Evolutionary conservation across 2,329 filamentous ascomycete genomes (phyloP).

Genomic region (Ceratocystis albifundus): DNA sequence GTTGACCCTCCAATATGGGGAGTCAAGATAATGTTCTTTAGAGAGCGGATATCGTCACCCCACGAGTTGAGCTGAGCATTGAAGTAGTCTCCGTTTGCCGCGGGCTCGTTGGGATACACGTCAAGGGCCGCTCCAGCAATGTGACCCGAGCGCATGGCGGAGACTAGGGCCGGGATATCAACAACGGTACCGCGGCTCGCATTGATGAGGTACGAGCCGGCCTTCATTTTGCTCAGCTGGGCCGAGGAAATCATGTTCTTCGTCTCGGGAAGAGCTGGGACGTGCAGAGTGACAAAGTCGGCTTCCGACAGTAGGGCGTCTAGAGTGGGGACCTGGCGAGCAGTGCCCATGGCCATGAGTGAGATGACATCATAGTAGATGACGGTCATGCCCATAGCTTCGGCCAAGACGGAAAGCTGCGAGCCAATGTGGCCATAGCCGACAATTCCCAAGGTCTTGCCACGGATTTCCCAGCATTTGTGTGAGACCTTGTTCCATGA

Average conservation of each 20-base stretch:
- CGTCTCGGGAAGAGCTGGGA: slow-evolving; percentile 86
- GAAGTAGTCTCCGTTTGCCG: slow-evolving; percentile 92
- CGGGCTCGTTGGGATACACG: slow-evolving; percentile 89
- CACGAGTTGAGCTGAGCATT: slow-evolving; percentile 70
- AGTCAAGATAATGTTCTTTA: slow-evolving; percentile 90
- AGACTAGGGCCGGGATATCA: slow-evolving; percentile 82
- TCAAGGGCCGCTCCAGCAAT: slow-evolving; percentile 91
- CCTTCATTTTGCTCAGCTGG: slow-evolving; percentile 82
- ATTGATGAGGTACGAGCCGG: slow-evolving; percentile 88
- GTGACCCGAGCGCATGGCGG: slow-evolving; percentile 74
- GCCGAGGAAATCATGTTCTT: slow-evolving; percentile 75
- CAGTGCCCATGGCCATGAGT: slow-evolving; percentile 85
- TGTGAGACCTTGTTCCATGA: slow-evolving; percentile 97
- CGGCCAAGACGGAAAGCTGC: slow-evolving; percentile 86
- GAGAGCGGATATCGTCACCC: slow-evolving; percentile 68
- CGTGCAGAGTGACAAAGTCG: slow-evolving; percentile 91
- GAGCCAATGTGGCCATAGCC: slow-evolving; percentile 97
- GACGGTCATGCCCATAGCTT: slow-evolving; percentile 95
- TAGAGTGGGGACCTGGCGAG: slow-evolving; percentile 68
- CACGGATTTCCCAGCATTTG: slow-evolving; percentile 95
- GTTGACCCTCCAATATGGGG: slow-evolving; percentile 97
- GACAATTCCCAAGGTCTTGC: slow-evolving; percentile 90
- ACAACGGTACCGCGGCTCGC: slow-evolving; percentile 88
- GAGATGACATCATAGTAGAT: slow-evolving; percentile 95
- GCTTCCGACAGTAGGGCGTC: slow-evolving; percentile 64